Percentiles rank a stretch among this genome's conserved stretches.
These are phyloP conservation scores for Solanum clarkiae DNA, from an alignment of 257 asterid species.

Conservation along the genomic window DNA sequence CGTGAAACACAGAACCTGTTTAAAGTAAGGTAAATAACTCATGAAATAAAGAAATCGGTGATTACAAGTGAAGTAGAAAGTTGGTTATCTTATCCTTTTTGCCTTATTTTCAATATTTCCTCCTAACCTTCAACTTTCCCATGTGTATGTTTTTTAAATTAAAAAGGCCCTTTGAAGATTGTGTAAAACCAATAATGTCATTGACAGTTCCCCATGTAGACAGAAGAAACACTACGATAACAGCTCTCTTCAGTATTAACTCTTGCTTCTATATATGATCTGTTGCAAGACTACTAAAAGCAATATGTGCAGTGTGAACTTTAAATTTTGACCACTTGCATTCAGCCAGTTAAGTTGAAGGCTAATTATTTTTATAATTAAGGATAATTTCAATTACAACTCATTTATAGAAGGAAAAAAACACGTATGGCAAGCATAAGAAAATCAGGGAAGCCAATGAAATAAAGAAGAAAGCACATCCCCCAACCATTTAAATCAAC, in stretches of 20 bases:
- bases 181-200: not conserved
- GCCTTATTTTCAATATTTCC: not conserved
- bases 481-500: slow-evolving; percentile 77
- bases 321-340: not conserved
- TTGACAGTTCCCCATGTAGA: not conserved
- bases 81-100: not conserved
- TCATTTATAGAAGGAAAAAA: not conserved
- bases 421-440: not conserved
- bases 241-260: not conserved
- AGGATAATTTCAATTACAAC: not conserved
- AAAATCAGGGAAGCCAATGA: not conserved
- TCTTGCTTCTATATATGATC: not conserved
- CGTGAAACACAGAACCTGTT: not conserved
- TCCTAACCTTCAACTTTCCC: not conserved
- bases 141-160: not conserved
- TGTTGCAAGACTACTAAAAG: not conserved
- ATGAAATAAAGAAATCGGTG: not conserved
- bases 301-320: not conserved
- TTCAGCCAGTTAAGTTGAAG: not conserved
- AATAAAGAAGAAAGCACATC: not conserved
- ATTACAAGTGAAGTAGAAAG: not conserved
- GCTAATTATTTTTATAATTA: not conserved
- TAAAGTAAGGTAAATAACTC: not conserved
- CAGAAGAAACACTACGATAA: not conserved
- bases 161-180: not conserved